Base-by-base conservation (phyloP, 2,329 filamentous ascomycete genomes). In the Fonsecaea monophora region DNA sequence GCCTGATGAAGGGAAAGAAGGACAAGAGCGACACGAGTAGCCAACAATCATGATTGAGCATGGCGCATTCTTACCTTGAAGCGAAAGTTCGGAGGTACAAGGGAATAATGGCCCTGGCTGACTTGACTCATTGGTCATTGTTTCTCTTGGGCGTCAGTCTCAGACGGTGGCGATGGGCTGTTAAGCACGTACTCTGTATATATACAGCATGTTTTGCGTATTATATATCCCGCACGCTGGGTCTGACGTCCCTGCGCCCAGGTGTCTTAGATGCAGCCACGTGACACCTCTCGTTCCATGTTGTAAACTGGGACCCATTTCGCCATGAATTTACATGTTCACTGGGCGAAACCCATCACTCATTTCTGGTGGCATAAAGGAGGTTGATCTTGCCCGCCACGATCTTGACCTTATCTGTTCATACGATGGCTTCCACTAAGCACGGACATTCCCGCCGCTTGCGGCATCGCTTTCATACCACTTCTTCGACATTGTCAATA, bases 1-100 rank as follows among this genome's bases (percentile, higher is more conserved):
- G 68, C 25, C 38, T 68, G 35, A 42, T 68, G 13, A 62, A 34
- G 50, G 56, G 60, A 30, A 57, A 42, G 30, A 70, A 65, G 62
- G 65, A 68, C 42, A 68, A 66, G 60, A 45, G 34, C 9, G 68
- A 65, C 21, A 50, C 37, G 10, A 58, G 68, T 42, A 68, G 60
- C 37, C 53, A 66, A 32, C 55, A 48, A 18, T 60, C 53, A 63
- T 68, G 56, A 58, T n/a, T 3, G 6, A 9, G 12, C 15, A 15
- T 38, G 13, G 30, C 38, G 12, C 32, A 12, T 25, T 12, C 25
- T 21, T 30, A n/a, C 7, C 53, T n/a, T n/a, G 34, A 35, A n/a
- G 53, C 8, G 8, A 55, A 55, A 55, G 53, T 55, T 34, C 53
- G 45, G 15, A 50, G 25, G 45, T 10, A 50, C 21, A 25, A 18